Percentiles rank a stretch among this genome's conserved stretches.
Evolutionary conservation across 805 yeast species (phyloP).

Genomic region (Blastobotrys mokoenaii): DNA sequence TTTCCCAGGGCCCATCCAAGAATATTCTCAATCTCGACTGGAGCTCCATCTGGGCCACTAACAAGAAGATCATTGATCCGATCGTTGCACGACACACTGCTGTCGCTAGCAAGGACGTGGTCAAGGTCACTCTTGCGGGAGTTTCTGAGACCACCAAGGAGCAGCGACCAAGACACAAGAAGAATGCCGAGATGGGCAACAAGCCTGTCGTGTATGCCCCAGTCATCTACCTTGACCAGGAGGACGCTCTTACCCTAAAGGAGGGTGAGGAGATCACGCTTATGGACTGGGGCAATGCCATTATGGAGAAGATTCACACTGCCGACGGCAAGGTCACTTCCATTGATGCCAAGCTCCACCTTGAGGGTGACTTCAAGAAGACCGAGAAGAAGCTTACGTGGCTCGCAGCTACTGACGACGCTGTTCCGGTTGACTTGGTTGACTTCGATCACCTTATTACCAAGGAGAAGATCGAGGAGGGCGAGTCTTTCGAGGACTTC

Average conservation of each 20-base stretch:
- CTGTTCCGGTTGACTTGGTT: slow-evolving; percentile 65
- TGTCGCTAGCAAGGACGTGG: slow-evolving; percentile 54
- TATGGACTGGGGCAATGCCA: slow-evolving; percentile 98
- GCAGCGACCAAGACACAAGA: slow-evolving; percentile 87
- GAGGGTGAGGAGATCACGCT: slow-evolving; percentile 92
- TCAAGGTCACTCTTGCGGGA: slow-evolving; percentile 45
- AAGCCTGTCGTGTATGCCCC: slow-evolving; percentile 66
- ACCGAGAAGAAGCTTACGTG: slow-evolving; percentile 92
- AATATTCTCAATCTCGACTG: slow-evolving; percentile 96
- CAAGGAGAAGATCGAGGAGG: slow-evolving; percentile 91
- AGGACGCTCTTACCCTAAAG: slow-evolving; percentile 64
- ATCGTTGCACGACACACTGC: slow-evolving; percentile 94
- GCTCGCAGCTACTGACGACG: slow-evolving; percentile 78
- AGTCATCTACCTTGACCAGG: slow-evolving; percentile 72
- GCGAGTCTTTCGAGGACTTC: slow-evolving; percentile 87
- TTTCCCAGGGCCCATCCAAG: slow-evolving; percentile 96
- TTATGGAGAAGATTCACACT: slow-evolving; percentile 60
- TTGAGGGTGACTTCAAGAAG: slow-evolving; percentile 95
- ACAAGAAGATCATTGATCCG: slow-evolving; percentile 96
- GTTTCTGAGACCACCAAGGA: slow-evolving; percentile 58
- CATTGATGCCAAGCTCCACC: slow-evolving; percentile 69
- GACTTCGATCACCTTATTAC: slow-evolving; percentile 93
- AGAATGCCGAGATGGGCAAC: slow-evolving; percentile 82
- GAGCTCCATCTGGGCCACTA: slow-evolving; percentile 95
- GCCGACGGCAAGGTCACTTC: slow-evolving; percentile 47